Conservation (phyloP, 2,329 filamentous ascomycete genomes). For the Botrytis hyacinthi region DNA sequence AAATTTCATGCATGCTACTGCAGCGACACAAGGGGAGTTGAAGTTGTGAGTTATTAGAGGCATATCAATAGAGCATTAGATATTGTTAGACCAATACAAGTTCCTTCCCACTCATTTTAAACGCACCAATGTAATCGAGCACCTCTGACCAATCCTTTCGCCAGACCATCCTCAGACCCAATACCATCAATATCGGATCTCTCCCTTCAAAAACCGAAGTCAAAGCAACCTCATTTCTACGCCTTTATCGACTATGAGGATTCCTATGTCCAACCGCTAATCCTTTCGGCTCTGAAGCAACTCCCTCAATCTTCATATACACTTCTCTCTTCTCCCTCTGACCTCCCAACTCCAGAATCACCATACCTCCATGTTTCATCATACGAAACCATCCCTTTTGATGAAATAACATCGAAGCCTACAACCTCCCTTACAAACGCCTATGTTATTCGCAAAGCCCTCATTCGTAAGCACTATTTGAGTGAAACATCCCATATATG, state of each 20-base stretch:
- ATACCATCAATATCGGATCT: constrained; percentile 26
- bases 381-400: constrained; percentile 88
- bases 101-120: constrained; percentile 9
- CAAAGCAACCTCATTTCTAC: constrained; percentile 50
- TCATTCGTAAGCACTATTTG: constrained; percentile 95
- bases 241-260: constrained; percentile 84
- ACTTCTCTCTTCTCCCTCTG: constrained; percentile 51
- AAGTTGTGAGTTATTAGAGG: constrained; percentile 66
- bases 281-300: constrained; percentile 67
- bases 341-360: constrained; percentile 27
- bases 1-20: constrained; percentile 80
- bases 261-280: constrained; percentile 81
- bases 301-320: constrained; percentile 56
- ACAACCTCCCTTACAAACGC: constrained; percentile 72
- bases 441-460: constrained; percentile 92
- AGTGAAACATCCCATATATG: constrained; percentile 80
- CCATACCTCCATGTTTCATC: constrained; percentile 69
- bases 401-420: constrained; percentile 63
- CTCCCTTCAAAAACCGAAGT: constrained; percentile 31
- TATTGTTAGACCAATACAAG: constrained; percentile 38
- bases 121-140: constrained; percentile 8
- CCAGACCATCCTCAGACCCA: constrained; percentile 23
- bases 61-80: constrained; percentile 38
- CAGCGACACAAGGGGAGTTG: constrained; percentile 67
- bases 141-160: constrained; percentile 20